A percentile compares a stretch with the other conserved stretches of the same genome.
Conservation (phyloP, 805 yeast species). For the Cyberlindnera lachancei region DNA sequence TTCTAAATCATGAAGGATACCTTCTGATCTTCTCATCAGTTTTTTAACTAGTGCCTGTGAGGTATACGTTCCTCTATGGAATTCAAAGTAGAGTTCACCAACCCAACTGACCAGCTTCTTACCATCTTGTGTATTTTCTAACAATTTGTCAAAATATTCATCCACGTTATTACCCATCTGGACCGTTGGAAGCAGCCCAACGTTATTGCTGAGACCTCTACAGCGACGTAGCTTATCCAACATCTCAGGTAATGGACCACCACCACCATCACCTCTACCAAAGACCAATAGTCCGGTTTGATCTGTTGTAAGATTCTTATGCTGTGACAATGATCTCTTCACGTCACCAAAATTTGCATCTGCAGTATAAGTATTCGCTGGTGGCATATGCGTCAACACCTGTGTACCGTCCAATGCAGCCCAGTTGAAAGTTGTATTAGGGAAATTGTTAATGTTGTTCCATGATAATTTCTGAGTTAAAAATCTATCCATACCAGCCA, state of each 20-base stretch:
- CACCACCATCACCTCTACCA: slow-evolving; percentile 98
- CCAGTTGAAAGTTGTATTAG: slow-evolving; percentile 91
- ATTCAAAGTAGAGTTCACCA: slow-evolving; percentile 91
- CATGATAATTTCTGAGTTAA: slow-evolving; percentile 92
- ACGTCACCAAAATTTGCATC: slow-evolving; percentile 92
- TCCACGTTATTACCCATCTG: slow-evolving; percentile 68
- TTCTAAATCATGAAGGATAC: slow-evolving; percentile 79
- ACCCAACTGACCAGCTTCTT: slow-evolving; percentile 73
- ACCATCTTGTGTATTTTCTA: slow-evolving; percentile 59
- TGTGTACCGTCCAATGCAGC: slow-evolving; percentile 91
- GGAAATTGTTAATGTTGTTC: slow-evolving; percentile 91
- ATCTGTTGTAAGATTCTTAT: slow-evolving; percentile 74
- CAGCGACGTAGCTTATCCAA: slow-evolving; percentile 86
- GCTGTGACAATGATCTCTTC: slow-evolving; percentile 67
- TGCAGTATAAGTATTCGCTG: slow-evolving; percentile 93
- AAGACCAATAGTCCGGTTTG: slow-evolving; percentile 75
- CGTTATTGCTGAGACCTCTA: slow-evolving; percentile 77
- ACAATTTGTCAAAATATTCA: slow-evolving; percentile 65
- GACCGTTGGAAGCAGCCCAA: slow-evolving; percentile 75
- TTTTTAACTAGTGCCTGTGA: slow-evolving; percentile 84
- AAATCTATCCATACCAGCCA: slow-evolving; percentile 79
- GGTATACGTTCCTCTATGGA: slow-evolving; percentile 96
- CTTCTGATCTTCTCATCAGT: slow-evolving; percentile 70
- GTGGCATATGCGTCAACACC: slow-evolving; percentile 95
- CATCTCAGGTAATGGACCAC: slow-evolving; percentile 95